Evolutionary conservation across 2,329 filamentous ascomycete species (phyloP).

Genomic region (Cercospora zeina): DNA sequence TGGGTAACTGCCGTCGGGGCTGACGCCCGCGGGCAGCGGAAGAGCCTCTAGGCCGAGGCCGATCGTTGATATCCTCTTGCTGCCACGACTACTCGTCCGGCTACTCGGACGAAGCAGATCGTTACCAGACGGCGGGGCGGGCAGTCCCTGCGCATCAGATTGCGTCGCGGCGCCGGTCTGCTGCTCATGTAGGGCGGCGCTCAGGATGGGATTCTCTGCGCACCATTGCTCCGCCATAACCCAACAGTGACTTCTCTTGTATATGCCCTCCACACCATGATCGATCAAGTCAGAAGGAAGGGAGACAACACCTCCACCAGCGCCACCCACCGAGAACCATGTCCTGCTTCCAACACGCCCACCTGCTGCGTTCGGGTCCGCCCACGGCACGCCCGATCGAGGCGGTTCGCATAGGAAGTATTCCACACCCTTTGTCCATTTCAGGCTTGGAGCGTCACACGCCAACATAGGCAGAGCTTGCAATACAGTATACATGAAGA

Average conservation of each 20-base stretch:
- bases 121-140: slow-evolving; percentile 27
- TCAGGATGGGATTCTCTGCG: slow-evolving; percentile 43
- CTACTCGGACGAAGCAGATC: slow-evolving; percentile 27
- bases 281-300: slow-evolving; percentile 65
- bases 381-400: slow-evolving; percentile 71
- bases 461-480: slow-evolving; percentile 77
- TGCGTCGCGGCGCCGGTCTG: slow-evolving; percentile 19
- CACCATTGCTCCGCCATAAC: slow-evolving; percentile 63
- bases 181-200: slow-evolving; percentile 35
- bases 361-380: slow-evolving; percentile 56
- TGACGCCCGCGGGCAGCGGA: slow-evolving; percentile 48
- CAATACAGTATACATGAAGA: slow-evolving; percentile 76
- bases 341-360: slow-evolving; percentile 48
- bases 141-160: slow-evolving; percentile 22
- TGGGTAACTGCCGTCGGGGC: slow-evolving; percentile 38
- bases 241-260: slow-evolving; percentile 70
- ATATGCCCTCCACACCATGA: slow-evolving; percentile 67
- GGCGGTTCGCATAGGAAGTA: slow-evolving; percentile 80
- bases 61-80: slow-evolving; percentile 48
- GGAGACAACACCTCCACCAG: slow-evolving; percentile 61
- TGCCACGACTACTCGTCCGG: slow-evolving; percentile 26
- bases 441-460: slow-evolving; percentile 70
- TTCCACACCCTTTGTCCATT: slow-evolving; percentile 70
- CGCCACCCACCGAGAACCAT: slow-evolving; percentile 71
- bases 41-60: slow-evolving; percentile 51